A percentile compares a stretch with the other conserved stretches of the same genome.
These are phyloP conservation scores for Pogostemon cablin DNA, from an alignment of 257 asterid species.

Conservation along the genomic window DNA sequence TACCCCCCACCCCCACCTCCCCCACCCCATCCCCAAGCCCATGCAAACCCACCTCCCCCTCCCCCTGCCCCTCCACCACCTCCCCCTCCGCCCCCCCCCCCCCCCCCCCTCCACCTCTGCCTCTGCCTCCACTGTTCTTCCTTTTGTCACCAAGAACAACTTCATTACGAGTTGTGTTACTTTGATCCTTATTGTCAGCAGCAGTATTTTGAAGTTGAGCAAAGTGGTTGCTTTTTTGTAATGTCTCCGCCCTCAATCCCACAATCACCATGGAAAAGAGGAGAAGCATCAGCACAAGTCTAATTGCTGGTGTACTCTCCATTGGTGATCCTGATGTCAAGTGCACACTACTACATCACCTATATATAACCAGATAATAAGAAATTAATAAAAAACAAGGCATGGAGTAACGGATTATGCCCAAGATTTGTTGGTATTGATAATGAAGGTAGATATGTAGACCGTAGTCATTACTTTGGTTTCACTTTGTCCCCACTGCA, in stretches of 20 bases:
- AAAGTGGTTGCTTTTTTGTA: background rate
- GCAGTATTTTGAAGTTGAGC: background rate
- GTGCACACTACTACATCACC: conserved; percentile 4
- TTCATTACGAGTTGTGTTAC: conserved; percentile 12
- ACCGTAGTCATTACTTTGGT: background rate
- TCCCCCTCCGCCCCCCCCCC: conserved; percentile 20
- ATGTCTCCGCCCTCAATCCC: conserved; percentile 30
- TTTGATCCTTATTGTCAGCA: conserved; percentile 1
- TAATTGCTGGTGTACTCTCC: conserved; percentile 27
- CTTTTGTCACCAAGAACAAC: conserved; percentile 17
- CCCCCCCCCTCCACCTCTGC: conserved; percentile 38
- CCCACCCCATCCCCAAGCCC: conserved; percentile 31
- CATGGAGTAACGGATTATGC: no score
- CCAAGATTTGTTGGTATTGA: conserved; percentile 8
- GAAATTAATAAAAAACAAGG: background rate
- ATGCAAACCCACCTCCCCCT: conserved; percentile 33
- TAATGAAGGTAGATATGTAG: background rate
- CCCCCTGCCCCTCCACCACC: conserved; percentile 39
- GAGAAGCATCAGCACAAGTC: conserved; percentile 22
- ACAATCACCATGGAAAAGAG: conserved; percentile 27
- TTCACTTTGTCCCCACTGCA: conserved; percentile 41
- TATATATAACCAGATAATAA: conserved; percentile 36
- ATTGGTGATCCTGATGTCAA: background rate
- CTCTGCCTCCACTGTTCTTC: background rate
- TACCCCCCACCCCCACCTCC: conserved; percentile 29